Base-by-base conservation (phyloP, 768 basidiomycete genomes). In the Mycena metata region DNA sequence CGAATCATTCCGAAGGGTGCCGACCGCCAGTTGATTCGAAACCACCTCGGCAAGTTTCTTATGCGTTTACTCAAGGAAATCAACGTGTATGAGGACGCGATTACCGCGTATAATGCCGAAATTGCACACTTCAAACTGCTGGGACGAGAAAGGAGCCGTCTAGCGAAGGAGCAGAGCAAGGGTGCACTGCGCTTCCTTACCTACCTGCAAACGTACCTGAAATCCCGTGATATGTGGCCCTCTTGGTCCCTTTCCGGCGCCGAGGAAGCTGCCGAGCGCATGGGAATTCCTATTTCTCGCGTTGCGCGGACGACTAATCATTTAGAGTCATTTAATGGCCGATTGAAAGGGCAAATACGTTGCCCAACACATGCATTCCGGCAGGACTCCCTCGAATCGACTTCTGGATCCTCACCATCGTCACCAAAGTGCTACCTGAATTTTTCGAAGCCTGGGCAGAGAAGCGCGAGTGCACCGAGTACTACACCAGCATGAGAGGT, bases 321-420 rank as follows among this genome's bases (percentile, higher is more conserved):
- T 49, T 75, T 82, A 3, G 81, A 82, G 69, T 78, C 76, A 0
- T 79, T 79, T 65, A 81, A 82, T 57, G 76, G 78, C 1, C 35
- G 43, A 5, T 16, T 60, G 46, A 59, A 59, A n/a, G 26, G n/a
- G 26, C 23, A 2, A 2, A 7, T 42, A 56, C 19, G 30, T 64
- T 11, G 6, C 24, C 4, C 63, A 12, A 9, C 33, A 64, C 24
- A 45, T 35, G n/a, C 63, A 64, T 21, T 54, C 52, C 7, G 63
- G 63, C 10, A 42, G 54, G n/a, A 5, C 45, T 64, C 1, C 63
- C 63, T 5, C 54, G 54, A 11, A 17, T 52, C 9, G 63, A 64
- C 45, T 15, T 10, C 39, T 64, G 63, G 63, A 43, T 64, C 13
- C 33, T 64, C 1, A 15, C 21, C 2, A 9, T 54, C 9, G 42